Percentiles rank a stretch among this genome's conserved stretches.
Evolutionary conservation across 2,329 filamentous ascomycete genomes (phyloP).

Genomic region (Tolypocladium album): DNA sequence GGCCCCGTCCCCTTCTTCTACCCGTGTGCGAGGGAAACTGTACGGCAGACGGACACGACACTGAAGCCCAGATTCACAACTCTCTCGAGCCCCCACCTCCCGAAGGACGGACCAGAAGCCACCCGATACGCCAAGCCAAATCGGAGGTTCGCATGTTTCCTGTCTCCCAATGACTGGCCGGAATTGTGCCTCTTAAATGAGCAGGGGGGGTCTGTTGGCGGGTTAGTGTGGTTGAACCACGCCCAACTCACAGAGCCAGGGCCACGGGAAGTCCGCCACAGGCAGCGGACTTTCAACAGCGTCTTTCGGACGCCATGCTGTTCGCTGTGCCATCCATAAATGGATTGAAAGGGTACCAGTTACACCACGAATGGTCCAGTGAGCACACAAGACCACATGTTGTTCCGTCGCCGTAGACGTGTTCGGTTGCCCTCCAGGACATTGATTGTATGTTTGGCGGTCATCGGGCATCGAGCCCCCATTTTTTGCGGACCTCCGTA

Average conservation of each 20-base stretch:
- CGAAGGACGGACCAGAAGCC: background rate
- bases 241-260: no score
- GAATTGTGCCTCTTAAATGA: background rate
- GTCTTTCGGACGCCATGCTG: background rate
- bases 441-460: background rate
- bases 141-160: background rate
- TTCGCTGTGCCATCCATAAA: background rate
- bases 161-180: background rate
- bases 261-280: background rate
- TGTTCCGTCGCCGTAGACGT: background rate
- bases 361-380: background rate
- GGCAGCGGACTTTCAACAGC: background rate
- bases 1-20: background rate
- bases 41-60: background rate
- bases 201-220: background rate
- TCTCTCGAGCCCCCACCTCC: background rate
- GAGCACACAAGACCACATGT: background rate
- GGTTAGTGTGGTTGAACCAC: background rate
- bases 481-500: background rate
- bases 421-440: background rate
- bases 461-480: background rate
- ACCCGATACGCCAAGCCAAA: background rate
- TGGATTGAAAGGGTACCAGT: background rate
- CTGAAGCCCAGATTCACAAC: no score
- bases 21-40: background rate